Conservation (phyloP, 768 basidiomycete genomes). For the Termitomyces sp. region DNA sequence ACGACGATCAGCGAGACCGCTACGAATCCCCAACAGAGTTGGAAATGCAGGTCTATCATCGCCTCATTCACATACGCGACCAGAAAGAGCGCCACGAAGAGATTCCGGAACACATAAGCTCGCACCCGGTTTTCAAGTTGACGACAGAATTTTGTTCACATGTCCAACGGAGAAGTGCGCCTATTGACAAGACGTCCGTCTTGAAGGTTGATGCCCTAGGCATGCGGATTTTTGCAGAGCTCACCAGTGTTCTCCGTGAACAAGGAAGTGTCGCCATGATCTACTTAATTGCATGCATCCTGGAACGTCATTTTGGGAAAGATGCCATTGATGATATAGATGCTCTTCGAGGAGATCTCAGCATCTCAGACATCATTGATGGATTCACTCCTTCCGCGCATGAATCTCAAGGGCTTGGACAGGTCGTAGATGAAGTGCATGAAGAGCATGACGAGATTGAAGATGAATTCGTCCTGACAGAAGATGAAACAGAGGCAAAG, state of each 20-base stretch:
- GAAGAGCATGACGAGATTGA: constrained; percentile 19
- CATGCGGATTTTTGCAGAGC: constrained; percentile 62
- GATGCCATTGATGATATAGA: constrained; percentile 78
- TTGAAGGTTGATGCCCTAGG: constrained; percentile 58
- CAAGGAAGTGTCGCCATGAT: constrained; percentile 68
- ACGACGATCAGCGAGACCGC: constrained; percentile 69
- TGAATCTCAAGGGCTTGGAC: constrained; percentile 18
- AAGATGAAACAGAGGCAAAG: constrained; percentile 15
- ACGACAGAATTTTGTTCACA: constrained; percentile 76
- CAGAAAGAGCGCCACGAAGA: constrained; percentile 70
- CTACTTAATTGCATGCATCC: constrained; percentile 83
- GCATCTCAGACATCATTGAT: constrained; percentile 63
- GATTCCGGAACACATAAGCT: constrained; percentile 60
- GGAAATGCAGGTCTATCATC: constrained; percentile 94
- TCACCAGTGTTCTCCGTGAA: constrained; percentile 57
- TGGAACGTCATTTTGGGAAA: constrained; percentile 81
- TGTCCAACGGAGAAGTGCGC: constrained; percentile 75
- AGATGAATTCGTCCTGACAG: constrained; percentile 13
- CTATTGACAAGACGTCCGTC: constrained; percentile 62
- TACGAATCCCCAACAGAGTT: constrained; percentile 80
- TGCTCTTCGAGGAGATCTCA: constrained; percentile 49
- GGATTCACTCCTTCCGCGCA: constrained; percentile 33
- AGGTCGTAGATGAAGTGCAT: constrained; percentile 7
- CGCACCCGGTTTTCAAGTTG: constrained; percentile 73
- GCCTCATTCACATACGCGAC: constrained; percentile 87